Percentiles rank a stretch among this genome's conserved stretches.
Evolutionary conservation across 2,329 filamentous ascomycete genomes (phyloP).

Genomic region (Didymella arachidicola): DNA sequence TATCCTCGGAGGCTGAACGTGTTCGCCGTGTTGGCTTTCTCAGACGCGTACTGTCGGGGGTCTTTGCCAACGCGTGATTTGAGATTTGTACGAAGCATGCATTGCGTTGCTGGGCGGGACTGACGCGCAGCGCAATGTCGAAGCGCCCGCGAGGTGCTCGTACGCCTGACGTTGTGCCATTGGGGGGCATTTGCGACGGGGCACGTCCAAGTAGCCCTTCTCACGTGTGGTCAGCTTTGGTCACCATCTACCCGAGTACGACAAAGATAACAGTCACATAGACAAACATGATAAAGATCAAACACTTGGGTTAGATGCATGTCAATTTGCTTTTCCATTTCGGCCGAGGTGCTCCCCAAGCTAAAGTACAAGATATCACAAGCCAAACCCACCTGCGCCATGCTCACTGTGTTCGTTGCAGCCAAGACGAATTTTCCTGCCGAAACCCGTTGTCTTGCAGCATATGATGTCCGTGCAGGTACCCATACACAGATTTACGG

Average conservation of each 20-base stretch:
- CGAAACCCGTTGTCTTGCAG: conserved; percentile 3
- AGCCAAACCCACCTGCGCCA: conserved; percentile 32
- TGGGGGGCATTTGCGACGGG: conserved; percentile 9
- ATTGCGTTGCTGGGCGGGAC: too few species aligned
- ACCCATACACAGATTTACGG: conserved; percentile 12
- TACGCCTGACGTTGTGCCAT: conserved; percentile 16
- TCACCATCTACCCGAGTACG: conserved; percentile 7
- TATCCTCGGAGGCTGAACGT: neutral
- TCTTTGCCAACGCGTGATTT: conserved; percentile 1
- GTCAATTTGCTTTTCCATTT: conserved; percentile 29
- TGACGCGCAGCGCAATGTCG: conserved; percentile 2
- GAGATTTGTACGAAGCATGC: conserved; percentile 10
- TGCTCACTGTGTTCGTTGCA: conserved; percentile 28
- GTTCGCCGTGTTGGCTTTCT: neutral
- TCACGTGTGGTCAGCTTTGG: conserved; percentile 8
- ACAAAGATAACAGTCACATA: neutral
- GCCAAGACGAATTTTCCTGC: conserved; percentile 13
- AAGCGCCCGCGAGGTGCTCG: conserved; percentile 6
- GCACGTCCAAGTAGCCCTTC: conserved; percentile 16
- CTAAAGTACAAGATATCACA: conserved; percentile 34
- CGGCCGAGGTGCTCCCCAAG: conserved; percentile 15
- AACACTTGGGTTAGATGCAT: conserved; percentile 6
- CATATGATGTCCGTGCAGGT: conserved; percentile 17
- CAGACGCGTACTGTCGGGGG: neutral
- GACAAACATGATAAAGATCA: neutral